These are phyloP conservation scores for Scleromitrula shiraiana DNA, from an alignment of 2,329 filamentous ascomycete species.

Conservation along the genomic window DNA sequence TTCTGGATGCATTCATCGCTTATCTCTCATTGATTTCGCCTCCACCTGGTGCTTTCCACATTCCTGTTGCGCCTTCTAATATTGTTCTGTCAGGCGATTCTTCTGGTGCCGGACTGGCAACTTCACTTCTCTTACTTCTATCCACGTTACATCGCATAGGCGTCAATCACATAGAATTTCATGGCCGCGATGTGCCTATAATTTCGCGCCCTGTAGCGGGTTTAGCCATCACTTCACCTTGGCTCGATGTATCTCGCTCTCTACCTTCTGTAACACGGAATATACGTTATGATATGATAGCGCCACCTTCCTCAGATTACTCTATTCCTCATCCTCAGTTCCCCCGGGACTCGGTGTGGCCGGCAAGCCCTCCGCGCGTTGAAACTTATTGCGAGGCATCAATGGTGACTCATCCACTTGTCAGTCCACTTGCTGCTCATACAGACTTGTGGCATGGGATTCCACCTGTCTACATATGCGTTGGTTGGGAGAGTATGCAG, in stretches of 20 bases:
- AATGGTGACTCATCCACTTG: conserved; percentile 57
- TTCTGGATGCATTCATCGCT: conserved; percentile 64
- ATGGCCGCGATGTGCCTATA: conserved; percentile 42
- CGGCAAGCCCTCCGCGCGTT: conserved; percentile 43
- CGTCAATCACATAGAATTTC: conserved; percentile 45
- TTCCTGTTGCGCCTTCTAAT: conserved; percentile 52
- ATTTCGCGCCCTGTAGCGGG: conserved; percentile 60
- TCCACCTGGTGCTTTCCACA: conserved; percentile 57
- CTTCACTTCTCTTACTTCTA: conserved; percentile 60
- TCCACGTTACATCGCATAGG: conserved; percentile 49
- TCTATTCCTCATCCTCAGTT: conserved; percentile 29
- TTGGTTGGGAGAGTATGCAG: conserved; percentile 63
- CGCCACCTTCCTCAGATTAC: conserved; percentile 37
- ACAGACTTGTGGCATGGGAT: conserved; percentile 47
- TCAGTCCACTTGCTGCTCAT: conserved; percentile 47
- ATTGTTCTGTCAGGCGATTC: conserved; percentile 66
- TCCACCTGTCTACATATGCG: conserved; percentile 60
- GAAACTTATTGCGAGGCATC: conserved; percentile 48
- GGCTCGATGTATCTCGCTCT: conserved; percentile 62
- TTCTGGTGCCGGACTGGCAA: conserved; percentile 64
- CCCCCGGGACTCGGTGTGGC: conserved; percentile 49
- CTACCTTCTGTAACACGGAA: conserved; percentile 48
- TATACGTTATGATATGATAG: conserved; percentile 55
- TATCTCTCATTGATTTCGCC: conserved; percentile 64
- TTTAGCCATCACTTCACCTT: conserved; percentile 55